phyloP scores from a whole-genome alignment of 108 stramenopile species.

The Chaetoceros tenuissimus region DNA sequence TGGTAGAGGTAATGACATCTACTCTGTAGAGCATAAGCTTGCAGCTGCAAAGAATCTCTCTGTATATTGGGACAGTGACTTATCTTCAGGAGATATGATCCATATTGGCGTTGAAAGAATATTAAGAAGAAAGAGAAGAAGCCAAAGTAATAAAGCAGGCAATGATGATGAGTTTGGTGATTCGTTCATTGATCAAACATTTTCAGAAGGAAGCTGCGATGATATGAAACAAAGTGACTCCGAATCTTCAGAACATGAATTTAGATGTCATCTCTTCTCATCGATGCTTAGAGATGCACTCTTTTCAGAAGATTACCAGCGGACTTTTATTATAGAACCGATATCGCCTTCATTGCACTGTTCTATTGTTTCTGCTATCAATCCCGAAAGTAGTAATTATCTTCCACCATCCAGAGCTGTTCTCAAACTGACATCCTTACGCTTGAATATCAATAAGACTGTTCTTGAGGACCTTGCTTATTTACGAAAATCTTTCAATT shows the following conservation, averaged over 20 bases:
- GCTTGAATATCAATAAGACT: slow-evolving; percentile 30
- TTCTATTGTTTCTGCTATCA: slow-evolving; percentile 16
- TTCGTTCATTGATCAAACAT: no score
- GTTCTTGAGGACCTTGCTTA: slow-evolving; percentile 63
- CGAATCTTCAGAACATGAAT: no score
- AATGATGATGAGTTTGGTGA: slow-evolving; percentile 42
- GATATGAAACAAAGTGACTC: no score
- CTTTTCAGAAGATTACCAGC: background rate
- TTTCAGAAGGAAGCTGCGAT: no score
- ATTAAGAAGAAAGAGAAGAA: slow-evolving; percentile 7
- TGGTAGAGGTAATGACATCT: background rate
- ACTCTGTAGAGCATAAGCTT: slow-evolving; percentile 18
- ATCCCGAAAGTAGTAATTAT: background rate
- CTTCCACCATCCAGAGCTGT: slow-evolving; percentile 18
- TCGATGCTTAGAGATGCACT: background rate
- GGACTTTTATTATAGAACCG: slow-evolving; percentile 49
- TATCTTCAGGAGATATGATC: background rate
- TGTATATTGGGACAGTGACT: slow-evolving; percentile 54
- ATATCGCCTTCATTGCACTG: slow-evolving; percentile 57
- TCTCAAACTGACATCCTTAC: slow-evolving; percentile 37
- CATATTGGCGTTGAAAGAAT: background rate
- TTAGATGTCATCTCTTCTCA: background rate
- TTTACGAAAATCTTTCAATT: slow-evolving; percentile 41
- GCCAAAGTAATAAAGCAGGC: no score
- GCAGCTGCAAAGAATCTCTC: slow-evolving; percentile 47